Conservation (phyloP, 2,329 filamentous ascomycete species). For the Aspergillus candidus region DNA sequence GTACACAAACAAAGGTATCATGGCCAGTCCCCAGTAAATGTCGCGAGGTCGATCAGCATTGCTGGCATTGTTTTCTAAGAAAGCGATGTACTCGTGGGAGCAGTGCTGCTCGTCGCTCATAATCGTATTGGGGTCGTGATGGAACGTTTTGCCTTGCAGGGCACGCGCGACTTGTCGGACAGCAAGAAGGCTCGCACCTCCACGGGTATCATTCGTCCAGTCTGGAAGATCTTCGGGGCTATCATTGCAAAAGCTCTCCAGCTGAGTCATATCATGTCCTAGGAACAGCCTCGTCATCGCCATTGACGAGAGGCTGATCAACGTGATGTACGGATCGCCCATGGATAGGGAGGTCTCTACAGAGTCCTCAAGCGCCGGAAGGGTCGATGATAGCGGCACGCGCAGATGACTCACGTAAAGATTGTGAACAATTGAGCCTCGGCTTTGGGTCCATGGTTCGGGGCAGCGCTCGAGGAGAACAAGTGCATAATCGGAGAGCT, state of each 20-base stretch:
- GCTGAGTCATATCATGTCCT: conserved; percentile 52
- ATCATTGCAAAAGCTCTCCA: conserved; percentile 54
- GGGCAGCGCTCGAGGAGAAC: conserved; percentile 48
- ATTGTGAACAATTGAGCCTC: conserved; percentile 52
- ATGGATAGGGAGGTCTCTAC: conserved; percentile 52
- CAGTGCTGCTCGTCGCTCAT: conserved; percentile 52
- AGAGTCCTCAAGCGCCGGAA: conserved; percentile 49
- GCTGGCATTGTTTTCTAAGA: conserved; percentile 39
- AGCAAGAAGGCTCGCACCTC: conserved; percentile 52
- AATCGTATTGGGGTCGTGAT: conserved; percentile 41
- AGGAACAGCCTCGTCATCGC: conserved; percentile 52
- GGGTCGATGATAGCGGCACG: conserved; percentile 46
- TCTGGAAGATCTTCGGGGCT: conserved; percentile 52
- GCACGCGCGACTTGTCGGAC: conserved; percentile 52
- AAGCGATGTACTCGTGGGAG: conserved; percentile 44
- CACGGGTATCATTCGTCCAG: conserved; percentile 53
- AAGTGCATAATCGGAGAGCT: conserved; percentile 49
- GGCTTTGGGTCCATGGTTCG: conserved; percentile 50
- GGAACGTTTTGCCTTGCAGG: conserved; percentile 56
- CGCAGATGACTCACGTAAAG: conserved; percentile 58
- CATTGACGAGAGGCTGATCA: conserved; percentile 55
- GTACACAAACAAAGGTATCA: conserved; percentile 43
- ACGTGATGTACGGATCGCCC: conserved; percentile 53
- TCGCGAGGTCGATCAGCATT: conserved; percentile 50
- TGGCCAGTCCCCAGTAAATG: conserved; percentile 49